These are phyloP conservation scores for Blastobotrys malaysiensis DNA, from an alignment of 1,139 yeast species.

Conservation along the genomic window DNA sequence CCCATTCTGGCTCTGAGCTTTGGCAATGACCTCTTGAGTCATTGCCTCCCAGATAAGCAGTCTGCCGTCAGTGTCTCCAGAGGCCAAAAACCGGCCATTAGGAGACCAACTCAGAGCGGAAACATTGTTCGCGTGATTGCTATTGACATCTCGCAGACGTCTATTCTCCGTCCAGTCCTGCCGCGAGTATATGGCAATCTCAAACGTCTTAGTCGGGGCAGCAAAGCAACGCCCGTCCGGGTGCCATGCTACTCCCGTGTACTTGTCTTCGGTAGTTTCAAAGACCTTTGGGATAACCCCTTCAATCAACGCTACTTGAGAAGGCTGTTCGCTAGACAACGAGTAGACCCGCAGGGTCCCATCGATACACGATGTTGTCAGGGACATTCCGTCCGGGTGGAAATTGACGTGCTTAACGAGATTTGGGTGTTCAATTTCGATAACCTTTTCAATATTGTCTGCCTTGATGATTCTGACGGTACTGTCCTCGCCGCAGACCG, in stretches of 20 bases:
- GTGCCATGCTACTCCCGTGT: constrained; percentile 51
- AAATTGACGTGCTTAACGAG: constrained; percentile 54
- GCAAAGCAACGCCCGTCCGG: constrained; percentile 63
- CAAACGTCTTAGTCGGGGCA: constrained; percentile 43
- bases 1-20: not conserved
- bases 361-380: constrained; percentile 60
- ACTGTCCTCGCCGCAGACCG: constrained; percentile 75
- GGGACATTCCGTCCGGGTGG: constrained; percentile 52
- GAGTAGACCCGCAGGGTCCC: constrained; percentile 66
- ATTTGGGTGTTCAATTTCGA: constrained; percentile 40
- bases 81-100: constrained; percentile 52
- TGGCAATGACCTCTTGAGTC: constrained; percentile 7
- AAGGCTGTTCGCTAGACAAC: constrained; percentile 42
- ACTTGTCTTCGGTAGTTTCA: constrained; percentile 33
- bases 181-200: constrained; percentile 32
- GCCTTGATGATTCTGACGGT: constrained; percentile 53
- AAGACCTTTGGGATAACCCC: constrained; percentile 34
- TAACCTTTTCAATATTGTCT: constrained; percentile 36
- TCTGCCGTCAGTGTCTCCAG: constrained; percentile 44
- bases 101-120: constrained; percentile 57
- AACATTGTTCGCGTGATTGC: constrained; percentile 28
- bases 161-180: constrained; percentile 19
- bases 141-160: constrained; percentile 4
- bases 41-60: constrained; percentile 52
- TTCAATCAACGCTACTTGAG: constrained; percentile 39